Evolutionary conservation across 2,329 filamentous ascomycete species (phyloP), one percentile per base, ranked within the genome.

Genomic region (Elsinoe arachidis): DNA sequence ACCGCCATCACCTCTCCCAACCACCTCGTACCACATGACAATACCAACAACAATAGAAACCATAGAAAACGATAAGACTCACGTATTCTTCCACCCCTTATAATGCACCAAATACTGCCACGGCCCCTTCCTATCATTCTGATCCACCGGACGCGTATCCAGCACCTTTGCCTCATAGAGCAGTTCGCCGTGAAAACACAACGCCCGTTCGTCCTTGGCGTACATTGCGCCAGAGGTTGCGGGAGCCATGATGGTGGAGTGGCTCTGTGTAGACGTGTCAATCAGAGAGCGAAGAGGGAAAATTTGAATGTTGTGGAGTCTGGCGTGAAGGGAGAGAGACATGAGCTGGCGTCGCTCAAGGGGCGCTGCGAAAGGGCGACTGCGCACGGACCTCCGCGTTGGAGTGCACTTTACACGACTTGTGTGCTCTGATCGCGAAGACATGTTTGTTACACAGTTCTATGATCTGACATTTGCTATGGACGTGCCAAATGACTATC

Each of bases 71-170:
- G 23, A 19, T 41, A 57, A 43, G 38, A 84, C 84, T 75, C 76
- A 88, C 80, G 90, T 96, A 72, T 92, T 91, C 79, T 99, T 99
- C 93, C 93, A 99, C 68, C 93, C 93, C 74, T 97, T 97, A 78
- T 99, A 99, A 74, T 99, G 93, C 57, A 99, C 88, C 68, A 88
- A 88, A 76, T 95, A 99, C 70, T 90, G 84, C 69, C 84, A 90
- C 34, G 86, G 83, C 60, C 85, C 86, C 70, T 84, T 85, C 72
- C 87, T 85, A 67, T 86, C 85, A 44, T 77, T 77, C 5, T 75
- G 70, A 60, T 85, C 82, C 67, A 80, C 78, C 71, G 77, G 75
- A 65, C 80, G 83, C 33, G 88, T 79, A 63, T 96, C 91, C 62
- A 95, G 82, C 55, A 99, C 86, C 75, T 97, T 97, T 63, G 93